These are phyloP conservation scores for Coelastrella sp. DNA, from an alignment of 139 green algal genomes.

Conservation along the genomic window DNA sequence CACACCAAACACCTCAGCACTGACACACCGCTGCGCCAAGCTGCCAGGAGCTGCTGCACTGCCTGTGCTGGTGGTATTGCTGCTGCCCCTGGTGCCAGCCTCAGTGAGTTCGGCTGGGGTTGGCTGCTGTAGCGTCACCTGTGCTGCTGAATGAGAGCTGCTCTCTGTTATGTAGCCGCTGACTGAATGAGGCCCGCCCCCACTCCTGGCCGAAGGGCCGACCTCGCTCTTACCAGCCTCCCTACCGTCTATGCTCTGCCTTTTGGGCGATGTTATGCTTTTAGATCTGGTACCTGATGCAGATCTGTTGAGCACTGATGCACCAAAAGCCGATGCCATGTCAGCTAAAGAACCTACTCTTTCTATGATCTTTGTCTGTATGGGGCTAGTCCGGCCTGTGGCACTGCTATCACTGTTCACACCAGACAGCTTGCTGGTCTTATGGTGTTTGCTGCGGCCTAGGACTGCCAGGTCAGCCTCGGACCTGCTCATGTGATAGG, in stretches of 20 bases:
- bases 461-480: neutral
- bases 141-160: neutral
- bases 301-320: neutral
- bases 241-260: neutral
- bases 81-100: neutral
- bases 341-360: conserved; percentile 7
- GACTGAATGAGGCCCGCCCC: too few species aligned
- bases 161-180: too few species aligned
- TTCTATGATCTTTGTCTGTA: neutral
- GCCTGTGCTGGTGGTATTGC: neutral
- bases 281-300: neutral
- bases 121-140: too few species aligned
- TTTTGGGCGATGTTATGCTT: neutral
- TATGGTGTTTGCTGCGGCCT: neutral
- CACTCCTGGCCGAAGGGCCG: too few species aligned
- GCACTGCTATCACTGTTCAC: neutral
- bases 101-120: too few species aligned
- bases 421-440: neutral
- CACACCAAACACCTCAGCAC: conserved; percentile 24
- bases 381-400: neutral
- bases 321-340: conserved; percentile 8
- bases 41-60: neutral
- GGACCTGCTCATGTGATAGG: neutral
- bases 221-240: too few species aligned
- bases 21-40: conserved; percentile 5